phyloP scores from a whole-genome alignment of 2,329 filamentous ascomycete genomes.

The Akanthomyces dipterigenus region DNA sequence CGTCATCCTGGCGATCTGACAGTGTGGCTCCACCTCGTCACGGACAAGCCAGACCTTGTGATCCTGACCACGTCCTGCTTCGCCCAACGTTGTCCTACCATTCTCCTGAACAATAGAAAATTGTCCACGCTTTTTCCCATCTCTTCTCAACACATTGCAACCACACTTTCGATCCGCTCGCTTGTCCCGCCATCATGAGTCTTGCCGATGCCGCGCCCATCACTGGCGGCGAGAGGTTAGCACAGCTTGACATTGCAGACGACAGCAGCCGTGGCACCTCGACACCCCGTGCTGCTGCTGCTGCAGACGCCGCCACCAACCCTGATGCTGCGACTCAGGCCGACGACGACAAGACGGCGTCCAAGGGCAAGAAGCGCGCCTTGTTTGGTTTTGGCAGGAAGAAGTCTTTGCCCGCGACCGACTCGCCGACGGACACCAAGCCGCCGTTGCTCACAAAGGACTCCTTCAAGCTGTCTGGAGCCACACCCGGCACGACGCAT shows the following conservation, averaged over 20 bases:
- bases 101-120: neutral
- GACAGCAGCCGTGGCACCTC: constrained; percentile 22
- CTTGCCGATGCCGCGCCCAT: constrained; percentile 12
- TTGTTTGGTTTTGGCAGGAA: constrained; percentile 59
- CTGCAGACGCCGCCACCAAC: neutral
- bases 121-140: neutral
- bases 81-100: constrained; percentile 2
- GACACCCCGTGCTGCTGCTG: constrained; percentile 24
- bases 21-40: constrained; percentile 7
- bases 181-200: neutral
- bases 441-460: constrained; percentile 27
- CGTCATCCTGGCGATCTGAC: constrained; percentile 11
- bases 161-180: neutral
- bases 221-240: constrained; percentile 7
- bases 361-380: constrained; percentile 46
- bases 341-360: constrained; percentile 19
- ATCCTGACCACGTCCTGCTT: constrained; percentile 3
- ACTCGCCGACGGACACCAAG: constrained; percentile 22
- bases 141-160: too few relatives aligned
- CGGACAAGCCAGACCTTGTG: constrained; percentile 9
- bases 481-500: constrained; percentile 30
- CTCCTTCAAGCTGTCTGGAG: constrained; percentile 28
- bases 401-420: constrained; percentile 29
- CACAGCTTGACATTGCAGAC: constrained; percentile 19
- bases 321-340: constrained; percentile 21